A percentile compares a stretch with the other conserved stretches of the same genome.
Conservation (phyloP, 306 rosid genomes). For the Casuarina equisetifolia region DNA sequence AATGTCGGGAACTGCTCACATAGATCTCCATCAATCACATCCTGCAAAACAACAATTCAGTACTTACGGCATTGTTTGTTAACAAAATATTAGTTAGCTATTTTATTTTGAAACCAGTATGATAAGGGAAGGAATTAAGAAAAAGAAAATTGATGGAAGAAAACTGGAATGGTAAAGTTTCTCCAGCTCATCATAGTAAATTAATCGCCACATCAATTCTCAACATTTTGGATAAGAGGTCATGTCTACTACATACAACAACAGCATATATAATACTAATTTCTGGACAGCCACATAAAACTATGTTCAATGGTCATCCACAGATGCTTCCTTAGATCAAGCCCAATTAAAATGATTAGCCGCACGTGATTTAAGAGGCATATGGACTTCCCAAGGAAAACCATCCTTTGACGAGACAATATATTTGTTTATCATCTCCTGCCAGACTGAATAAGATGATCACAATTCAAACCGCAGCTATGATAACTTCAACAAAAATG, state of each 20-base stretch:
- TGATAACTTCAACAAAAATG: not conserved
- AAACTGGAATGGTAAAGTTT: not conserved
- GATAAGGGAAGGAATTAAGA: not conserved
- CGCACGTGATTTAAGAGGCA: too few species aligned
- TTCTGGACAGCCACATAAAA: not conserved
- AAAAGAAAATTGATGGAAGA: not conserved
- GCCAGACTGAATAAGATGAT: too few species aligned
- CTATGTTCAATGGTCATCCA: not conserved
- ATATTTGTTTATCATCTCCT: too few species aligned
- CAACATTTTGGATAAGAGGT: not conserved
- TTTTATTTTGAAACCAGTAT: not conserved
- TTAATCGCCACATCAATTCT: not conserved
- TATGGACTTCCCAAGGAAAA: too few species aligned
- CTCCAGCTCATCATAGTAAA: not conserved
- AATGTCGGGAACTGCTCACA: conserved; percentile 96
- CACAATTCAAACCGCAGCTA: too few species aligned
- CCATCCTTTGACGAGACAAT: not conserved
- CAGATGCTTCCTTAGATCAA: not conserved
- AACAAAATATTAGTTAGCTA: not conserved
- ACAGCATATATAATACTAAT: not conserved
- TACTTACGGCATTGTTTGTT: conserved; percentile 7
- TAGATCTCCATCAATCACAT: conserved; percentile 97
- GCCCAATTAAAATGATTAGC: too few species aligned
- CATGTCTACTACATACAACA: not conserved
- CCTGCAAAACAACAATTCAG: conserved; percentile 48